A percentile compares a stretch with the other conserved stretches of the same genome.
phyloP scores from a whole-genome alignment of 306 rosid species.

The Citrullus colocynthis region DNA sequence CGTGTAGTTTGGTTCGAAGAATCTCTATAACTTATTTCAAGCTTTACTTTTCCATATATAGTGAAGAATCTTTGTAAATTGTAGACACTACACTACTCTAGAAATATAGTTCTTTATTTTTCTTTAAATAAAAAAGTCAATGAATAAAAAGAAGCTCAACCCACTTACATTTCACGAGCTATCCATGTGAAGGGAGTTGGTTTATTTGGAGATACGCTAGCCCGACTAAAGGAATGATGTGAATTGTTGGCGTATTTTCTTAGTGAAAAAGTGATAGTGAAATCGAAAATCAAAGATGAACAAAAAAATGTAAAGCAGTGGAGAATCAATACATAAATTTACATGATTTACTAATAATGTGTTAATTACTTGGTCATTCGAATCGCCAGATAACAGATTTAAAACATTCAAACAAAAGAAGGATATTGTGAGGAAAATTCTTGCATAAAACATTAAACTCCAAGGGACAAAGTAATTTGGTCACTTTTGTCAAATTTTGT shows the following conservation, averaged over 20 bases:
- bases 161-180: constrained; percentile 50
- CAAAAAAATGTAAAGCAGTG: too few species aligned
- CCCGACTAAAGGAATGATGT: neutral
- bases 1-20: constrained; percentile 27
- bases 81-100: constrained; percentile 11
- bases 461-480: neutral
- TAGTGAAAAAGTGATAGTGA: neutral
- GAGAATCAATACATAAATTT: too few species aligned
- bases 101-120: neutral
- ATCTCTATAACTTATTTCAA: constrained; percentile 25
- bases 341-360: too few species aligned
- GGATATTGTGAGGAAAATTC: neutral
- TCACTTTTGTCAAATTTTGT: neutral
- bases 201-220: neutral
- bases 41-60: constrained; percentile 1
- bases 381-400: too few species aligned
- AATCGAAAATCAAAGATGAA: too few species aligned
- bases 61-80: constrained; percentile 14
- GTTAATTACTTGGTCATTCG: too few species aligned
- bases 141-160: neutral
- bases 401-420: too few species aligned
- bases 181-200: constrained; percentile 78
- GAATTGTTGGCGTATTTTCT: neutral
- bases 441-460: neutral
- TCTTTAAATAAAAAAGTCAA: neutral